Percentiles rank a stretch among this genome's conserved stretches.
phyloP scores from a whole-genome alignment of 2,329 filamentous ascomycete genomes.

The Endocalyx cinctus region DNA sequence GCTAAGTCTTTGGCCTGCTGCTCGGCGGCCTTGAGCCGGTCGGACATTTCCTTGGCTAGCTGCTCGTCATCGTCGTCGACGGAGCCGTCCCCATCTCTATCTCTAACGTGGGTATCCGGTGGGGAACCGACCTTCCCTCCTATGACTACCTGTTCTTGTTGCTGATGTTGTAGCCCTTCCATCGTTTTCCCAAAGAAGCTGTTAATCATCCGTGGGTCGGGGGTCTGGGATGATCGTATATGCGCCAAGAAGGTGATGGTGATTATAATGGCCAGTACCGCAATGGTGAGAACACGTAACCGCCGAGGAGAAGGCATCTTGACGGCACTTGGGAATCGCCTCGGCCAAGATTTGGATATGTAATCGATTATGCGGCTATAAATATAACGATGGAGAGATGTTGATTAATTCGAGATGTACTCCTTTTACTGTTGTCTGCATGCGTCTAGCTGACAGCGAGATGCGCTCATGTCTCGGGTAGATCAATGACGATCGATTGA shows the following conservation, averaged over 20 bases:
- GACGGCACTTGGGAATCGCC: too few relatives aligned
- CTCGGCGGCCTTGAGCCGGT: conserved; percentile 64
- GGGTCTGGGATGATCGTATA: conserved; percentile 45
- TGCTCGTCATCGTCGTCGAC: conserved; percentile 53
- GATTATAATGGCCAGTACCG: conserved; percentile 60
- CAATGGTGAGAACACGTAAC: conserved; percentile 61
- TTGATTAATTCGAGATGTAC: too few relatives aligned
- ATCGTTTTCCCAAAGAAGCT: conserved; percentile 60
- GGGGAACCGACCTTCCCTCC: conserved; percentile 34
- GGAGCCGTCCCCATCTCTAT: conserved; percentile 51
- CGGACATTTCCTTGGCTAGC: conserved; percentile 50
- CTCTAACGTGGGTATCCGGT: conserved; percentile 35
- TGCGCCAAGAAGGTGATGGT: conserved; percentile 70
- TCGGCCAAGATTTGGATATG: too few relatives aligned
- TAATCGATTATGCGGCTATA: too few relatives aligned
- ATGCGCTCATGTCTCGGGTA: too few relatives aligned
- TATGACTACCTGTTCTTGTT: conserved; percentile 33
- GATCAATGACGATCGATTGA: too few relatives aligned
- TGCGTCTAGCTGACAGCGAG: too few relatives aligned
- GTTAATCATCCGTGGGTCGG: conserved; percentile 37
- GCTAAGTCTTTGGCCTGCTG: conserved; percentile 64
- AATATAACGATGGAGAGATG: too few relatives aligned
- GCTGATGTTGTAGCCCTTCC: conserved; percentile 43
- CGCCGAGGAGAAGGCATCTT: conserved; percentile 67
- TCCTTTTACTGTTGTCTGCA: too few relatives aligned